These are phyloP conservation scores for Solanum corneliomulleri DNA, from an alignment of 257 asterid species.

Conservation along the genomic window DNA sequence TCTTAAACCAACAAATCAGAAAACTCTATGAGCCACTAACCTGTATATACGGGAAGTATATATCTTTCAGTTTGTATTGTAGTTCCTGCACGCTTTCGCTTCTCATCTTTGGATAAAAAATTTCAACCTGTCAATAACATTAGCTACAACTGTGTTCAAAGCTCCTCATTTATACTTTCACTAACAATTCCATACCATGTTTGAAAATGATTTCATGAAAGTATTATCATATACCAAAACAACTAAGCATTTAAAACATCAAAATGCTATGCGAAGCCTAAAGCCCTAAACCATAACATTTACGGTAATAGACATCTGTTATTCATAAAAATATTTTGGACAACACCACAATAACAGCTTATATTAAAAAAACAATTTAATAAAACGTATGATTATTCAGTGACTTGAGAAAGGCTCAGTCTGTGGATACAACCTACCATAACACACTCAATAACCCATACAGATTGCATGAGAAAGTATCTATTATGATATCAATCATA, in stretches of 20 bases:
- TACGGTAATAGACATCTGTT: not conserved
- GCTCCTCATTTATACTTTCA: not conserved
- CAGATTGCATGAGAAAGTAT: not conserved
- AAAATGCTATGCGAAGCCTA: not conserved
- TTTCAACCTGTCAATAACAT: constrained; percentile 39
- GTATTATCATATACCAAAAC: not conserved
- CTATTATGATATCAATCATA: not conserved
- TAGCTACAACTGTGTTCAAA: not conserved
- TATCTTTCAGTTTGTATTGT: constrained; percentile 47
- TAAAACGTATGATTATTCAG: not conserved
- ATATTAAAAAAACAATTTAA: not conserved
- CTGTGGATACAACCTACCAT: not conserved
- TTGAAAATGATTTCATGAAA: not conserved
- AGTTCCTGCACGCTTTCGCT: constrained; percentile 8
- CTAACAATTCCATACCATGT: not conserved
- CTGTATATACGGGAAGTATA: constrained; percentile 85
- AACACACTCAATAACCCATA: not conserved
- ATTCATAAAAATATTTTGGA: not conserved
- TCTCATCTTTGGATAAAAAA: constrained; percentile 30
- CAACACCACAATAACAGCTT: not conserved
- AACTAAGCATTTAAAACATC: not conserved
- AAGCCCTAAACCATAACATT: not conserved
- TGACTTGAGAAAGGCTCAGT: not conserved
- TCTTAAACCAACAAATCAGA: not conserved
- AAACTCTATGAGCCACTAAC: constrained; percentile 11